Percentiles rank a stretch among this genome's conserved stretches.
Evolutionary conservation across 148 eudicot species (phyloP).

Genomic region (Suaeda aralocaspica): DNA sequence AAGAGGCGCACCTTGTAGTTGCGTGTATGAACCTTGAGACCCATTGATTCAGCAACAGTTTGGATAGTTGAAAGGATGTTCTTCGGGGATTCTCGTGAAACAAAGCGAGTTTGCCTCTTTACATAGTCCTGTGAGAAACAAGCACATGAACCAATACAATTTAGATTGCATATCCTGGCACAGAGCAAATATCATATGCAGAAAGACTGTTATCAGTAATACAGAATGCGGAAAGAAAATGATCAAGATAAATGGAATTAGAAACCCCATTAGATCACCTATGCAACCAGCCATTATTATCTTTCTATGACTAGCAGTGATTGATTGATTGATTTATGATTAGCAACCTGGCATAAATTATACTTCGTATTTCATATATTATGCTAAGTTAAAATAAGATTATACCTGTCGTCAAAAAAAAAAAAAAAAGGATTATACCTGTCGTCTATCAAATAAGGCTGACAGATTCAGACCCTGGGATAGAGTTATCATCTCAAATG

Average conservation of each 20-base stretch:
- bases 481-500: slow-evolving; percentile 98
- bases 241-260: not conserved
- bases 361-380: no score
- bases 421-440: no score
- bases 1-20: slow-evolving; percentile 54
- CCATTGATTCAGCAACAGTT: slow-evolving; percentile 71
- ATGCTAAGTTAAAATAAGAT: not conserved
- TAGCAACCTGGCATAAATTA: no score
- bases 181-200: not conserved
- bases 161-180: no score
- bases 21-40: slow-evolving; percentile 80
- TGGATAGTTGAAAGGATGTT: slow-evolving; percentile 63
- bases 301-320: no score
- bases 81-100: slow-evolving; percentile 78
- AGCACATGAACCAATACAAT: slow-evolving; percentile 1
- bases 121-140: slow-evolving; percentile 56
- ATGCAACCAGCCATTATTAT: not conserved
- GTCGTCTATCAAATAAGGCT: slow-evolving; percentile 90
- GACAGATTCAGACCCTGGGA: slow-evolving; percentile 95
- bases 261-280: not conserved
- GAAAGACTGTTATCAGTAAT: not conserved
- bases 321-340: no score
- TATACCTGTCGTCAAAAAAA: slow-evolving; percentile 93
- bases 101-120: slow-evolving; percentile 93
- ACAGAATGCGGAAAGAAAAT: not conserved